These are phyloP conservation scores for Dioscorea alata DNA, from an alignment of 106 monocot genomes.

Conservation along the genomic window DNA sequence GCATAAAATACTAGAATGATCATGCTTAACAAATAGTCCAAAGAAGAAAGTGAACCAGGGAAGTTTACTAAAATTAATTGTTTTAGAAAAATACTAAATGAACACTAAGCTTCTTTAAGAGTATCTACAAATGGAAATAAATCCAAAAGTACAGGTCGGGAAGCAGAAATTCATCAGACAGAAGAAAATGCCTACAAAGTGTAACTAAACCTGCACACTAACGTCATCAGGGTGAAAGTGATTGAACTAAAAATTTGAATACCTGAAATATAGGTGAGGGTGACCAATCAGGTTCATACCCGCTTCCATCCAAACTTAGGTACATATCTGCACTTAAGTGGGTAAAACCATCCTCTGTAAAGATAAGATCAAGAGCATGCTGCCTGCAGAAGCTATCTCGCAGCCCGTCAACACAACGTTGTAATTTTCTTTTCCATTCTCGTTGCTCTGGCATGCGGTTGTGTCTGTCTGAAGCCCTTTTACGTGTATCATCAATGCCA, in stretches of 20 bases:
- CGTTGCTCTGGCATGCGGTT: conserved; percentile 80
- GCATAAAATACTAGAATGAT: no score
- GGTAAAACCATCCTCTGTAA: conserved; percentile 83
- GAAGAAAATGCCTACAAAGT: no score
- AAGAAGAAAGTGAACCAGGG: no score
- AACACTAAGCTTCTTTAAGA: no score
- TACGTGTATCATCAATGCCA: conserved; percentile 56
- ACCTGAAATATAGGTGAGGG: conserved; percentile 94
- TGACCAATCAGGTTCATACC: conserved; percentile 58
- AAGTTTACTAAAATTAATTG: no score
- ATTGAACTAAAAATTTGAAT: background rate
- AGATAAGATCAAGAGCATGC: conserved; percentile 97
- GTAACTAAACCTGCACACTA: no score
- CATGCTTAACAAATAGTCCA: no score
- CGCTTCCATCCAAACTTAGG: conserved; percentile 57
- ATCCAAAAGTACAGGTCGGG: no score
- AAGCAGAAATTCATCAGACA: no score
- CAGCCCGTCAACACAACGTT: conserved; percentile 67
- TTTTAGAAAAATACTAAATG: no score
- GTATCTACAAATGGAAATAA: no score
- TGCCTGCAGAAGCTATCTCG: conserved; percentile 87
- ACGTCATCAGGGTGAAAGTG: no score
- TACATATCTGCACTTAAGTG: conserved; percentile 85
- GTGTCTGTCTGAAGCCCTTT: conserved; percentile 47
- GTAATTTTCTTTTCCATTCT: conserved; percentile 94